Evolutionary conservation across 495 filamentous ascomycete genomes (phyloP), one percentile per base, ranked within the genome.

Genomic region (Echria macrotheca): DNA sequence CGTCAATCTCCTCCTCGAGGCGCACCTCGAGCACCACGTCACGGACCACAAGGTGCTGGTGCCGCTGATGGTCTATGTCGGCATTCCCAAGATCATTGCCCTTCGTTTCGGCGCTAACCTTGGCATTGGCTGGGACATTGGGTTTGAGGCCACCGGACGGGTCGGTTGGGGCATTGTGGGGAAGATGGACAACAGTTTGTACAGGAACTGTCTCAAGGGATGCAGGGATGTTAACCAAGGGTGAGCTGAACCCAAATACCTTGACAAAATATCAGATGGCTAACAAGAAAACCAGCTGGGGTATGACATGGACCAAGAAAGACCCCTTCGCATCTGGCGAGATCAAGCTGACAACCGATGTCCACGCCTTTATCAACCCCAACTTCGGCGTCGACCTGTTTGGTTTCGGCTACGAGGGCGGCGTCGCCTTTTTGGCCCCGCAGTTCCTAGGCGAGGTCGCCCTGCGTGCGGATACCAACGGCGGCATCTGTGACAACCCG

Each of bases 11-110:
- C 14, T 29, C 23, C 42, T 44, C 6, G 12, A 32, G 3, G 42
- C 23, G n/a, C 14, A 44, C 23, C 15, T 12, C 42, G 22, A 17
- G 23, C 18, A 32, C n/a, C 7, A 4, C 5, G 42, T 12, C 42
- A 44, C 18, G 42, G 42, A 25, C 24, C 42, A 44, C 42, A 44
- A 44, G 42, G 42, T 29, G 6, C n/a, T 44, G 2, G 14, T 44
- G 1, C 24, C 42, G 2, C 15, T 29, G 5, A 44, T 25, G 4
- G 28, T 19, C 5, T 29, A 29, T n/a, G 15, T 44, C 15, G 15
- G 24, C 21, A 44, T 44, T 19, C 22, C 11, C 14, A 3, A 25
- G 24, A 12, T 44, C 18, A 25, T 25, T 6, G 17, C 24, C 4
- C 14, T 44, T 4, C 2, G 23, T 4, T 17, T 44, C 14, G 42